phyloP scores from a whole-genome alignment of 495 filamentous ascomycete genomes.

The Xanthoparmelia taractica region DNA sequence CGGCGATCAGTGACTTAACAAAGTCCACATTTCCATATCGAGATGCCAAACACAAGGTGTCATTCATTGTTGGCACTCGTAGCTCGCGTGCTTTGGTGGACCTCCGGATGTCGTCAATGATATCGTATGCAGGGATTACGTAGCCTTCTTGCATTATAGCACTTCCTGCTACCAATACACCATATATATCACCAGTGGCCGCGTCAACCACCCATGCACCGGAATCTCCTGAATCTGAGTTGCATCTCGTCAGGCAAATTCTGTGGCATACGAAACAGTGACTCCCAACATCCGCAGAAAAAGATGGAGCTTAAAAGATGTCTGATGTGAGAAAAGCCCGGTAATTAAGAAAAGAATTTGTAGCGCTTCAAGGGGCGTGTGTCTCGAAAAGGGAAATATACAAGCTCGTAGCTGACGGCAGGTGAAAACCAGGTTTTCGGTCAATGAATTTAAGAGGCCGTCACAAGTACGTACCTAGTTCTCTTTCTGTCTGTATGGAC shows the following conservation, averaged over 20 bases:
- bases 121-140: not conserved
- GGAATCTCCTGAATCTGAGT: slow-evolving; percentile 2
- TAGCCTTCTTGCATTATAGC: slow-evolving; percentile 8
- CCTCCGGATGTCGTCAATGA: not conserved
- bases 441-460: not conserved
- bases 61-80: not conserved
- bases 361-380: not conserved
- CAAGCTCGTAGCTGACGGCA: not conserved
- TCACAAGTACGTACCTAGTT: not conserved
- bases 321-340: not conserved
- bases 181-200: slow-evolving; percentile 6
- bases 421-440: not conserved
- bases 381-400: not conserved
- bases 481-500: not conserved
- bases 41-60: not conserved
- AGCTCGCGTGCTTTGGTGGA: not conserved
- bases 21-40: not conserved
- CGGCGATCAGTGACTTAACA: not conserved
- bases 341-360: not conserved
- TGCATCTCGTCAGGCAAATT: not conserved
- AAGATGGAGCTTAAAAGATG: not conserved
- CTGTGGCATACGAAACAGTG: not conserved
- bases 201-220: slow-evolving; percentile 3
- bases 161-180: slow-evolving; percentile 2
- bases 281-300: not conserved